Evolutionary conservation across 345 rosid genomes (phyloP).

Genomic region (Populus davidiana): DNA sequence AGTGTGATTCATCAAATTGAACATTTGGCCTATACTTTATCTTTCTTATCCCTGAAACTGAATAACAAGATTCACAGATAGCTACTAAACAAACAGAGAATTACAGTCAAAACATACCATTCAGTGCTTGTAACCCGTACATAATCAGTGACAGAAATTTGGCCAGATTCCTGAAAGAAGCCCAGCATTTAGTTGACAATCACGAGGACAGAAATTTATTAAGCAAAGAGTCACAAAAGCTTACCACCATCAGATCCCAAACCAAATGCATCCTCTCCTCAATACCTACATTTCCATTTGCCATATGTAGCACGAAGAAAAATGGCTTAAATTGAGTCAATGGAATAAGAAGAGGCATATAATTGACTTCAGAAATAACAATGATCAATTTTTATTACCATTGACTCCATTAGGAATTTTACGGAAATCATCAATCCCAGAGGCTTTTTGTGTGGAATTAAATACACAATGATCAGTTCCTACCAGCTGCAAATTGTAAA

Average conservation of each 20-base stretch:
- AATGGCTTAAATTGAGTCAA: conserved; percentile 4
- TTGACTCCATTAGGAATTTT: conserved; percentile 93
- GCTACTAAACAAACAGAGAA: neutral
- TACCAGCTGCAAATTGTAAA: conserved; percentile 62
- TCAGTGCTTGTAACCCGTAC: conserved; percentile 76
- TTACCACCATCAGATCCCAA: conserved; percentile 97
- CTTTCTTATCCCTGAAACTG: neutral
- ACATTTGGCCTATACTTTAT: neutral
- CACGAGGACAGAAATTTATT: neutral
- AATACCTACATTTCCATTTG: conserved; percentile 49
- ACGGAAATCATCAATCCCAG: conserved; percentile 86
- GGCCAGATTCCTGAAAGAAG: conserved; percentile 63
- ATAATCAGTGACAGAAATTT: conserved; percentile 65
- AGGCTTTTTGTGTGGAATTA: conserved; percentile 78
- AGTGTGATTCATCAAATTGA: neutral
- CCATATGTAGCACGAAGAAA: conserved; percentile 9
- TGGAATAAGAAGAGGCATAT: neutral
- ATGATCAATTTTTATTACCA: conserved; percentile 47
- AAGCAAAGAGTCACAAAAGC: conserved; percentile 21
- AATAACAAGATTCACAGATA: neutral
- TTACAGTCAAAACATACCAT: conserved; percentile 43
- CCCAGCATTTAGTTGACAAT: conserved; percentile 2
- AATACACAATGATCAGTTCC: conserved; percentile 96
- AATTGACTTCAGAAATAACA: conserved; percentile 10
- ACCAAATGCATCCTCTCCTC: conserved; percentile 98